These are phyloP conservation scores for Blumeria graminis DNA, from an alignment of 2,329 filamentous ascomycete genomes.

Conservation along the genomic window DNA sequence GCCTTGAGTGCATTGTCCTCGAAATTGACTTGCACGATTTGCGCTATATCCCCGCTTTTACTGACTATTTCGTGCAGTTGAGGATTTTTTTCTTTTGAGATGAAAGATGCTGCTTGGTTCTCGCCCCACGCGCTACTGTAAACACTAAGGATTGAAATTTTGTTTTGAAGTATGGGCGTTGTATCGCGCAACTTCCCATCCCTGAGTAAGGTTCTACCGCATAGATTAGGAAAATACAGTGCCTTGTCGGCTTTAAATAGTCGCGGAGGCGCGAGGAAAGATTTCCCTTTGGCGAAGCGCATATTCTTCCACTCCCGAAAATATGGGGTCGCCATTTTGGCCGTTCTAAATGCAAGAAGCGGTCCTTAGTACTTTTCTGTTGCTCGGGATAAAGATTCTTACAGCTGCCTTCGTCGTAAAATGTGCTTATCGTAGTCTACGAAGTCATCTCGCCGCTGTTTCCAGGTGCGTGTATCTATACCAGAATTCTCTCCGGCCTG, in stretches of 20 bases:
- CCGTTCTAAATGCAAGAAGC: conserved; percentile 26
- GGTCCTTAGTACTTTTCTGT: neutral
- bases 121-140: conserved; percentile 76
- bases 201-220: conserved; percentile 50
- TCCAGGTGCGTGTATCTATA: conserved; percentile 39
- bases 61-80: conserved; percentile 39
- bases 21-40: conserved; percentile 69
- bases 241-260: conserved; percentile 63
- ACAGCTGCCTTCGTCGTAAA: conserved; percentile 51
- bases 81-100: conserved; percentile 38
- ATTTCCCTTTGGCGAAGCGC: conserved; percentile 64
- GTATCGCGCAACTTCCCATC: conserved; percentile 36
- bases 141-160: conserved; percentile 53
- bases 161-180: conserved; percentile 47
- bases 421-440: conserved; percentile 71
- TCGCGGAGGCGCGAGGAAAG: conserved; percentile 64
- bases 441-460: conserved; percentile 54
- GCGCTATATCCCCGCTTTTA: conserved; percentile 28
- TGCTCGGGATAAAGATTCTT: conserved; percentile 7
- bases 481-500: conserved; percentile 61
- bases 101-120: conserved; percentile 52
- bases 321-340: conserved; percentile 64
- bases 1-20: conserved; percentile 56
- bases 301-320: conserved; percentile 91
- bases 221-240: conserved; percentile 83